phyloP scores from a whole-genome alignment of 352 stramenopile species.

The Pythium dissimile region DNA sequence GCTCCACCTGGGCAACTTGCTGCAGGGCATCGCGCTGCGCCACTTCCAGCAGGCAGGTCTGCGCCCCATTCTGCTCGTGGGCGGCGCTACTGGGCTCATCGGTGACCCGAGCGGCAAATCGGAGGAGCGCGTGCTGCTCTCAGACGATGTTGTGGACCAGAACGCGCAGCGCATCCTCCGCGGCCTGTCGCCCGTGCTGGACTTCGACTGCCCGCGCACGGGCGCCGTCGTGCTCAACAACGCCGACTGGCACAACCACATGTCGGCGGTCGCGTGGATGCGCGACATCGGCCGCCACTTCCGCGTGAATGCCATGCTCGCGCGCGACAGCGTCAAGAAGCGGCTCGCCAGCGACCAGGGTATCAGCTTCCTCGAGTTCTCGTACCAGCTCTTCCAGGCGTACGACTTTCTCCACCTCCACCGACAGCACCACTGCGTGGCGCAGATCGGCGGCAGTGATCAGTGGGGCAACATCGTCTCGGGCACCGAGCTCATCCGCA shows the following conservation, averaged over 20 bases:
- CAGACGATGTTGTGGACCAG: conserved; percentile 88
- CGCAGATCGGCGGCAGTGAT: conserved; percentile 98
- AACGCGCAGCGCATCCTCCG: conserved; percentile 90
- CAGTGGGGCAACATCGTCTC: conserved; percentile 99
- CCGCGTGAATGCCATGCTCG: conserved; percentile 98
- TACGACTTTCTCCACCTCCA: conserved; percentile 99
- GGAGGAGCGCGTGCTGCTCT: conserved; percentile 94
- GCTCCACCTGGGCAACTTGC: conserved; percentile 89
- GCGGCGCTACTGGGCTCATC: conserved; percentile 91
- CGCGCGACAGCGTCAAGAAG: conserved; percentile 97
- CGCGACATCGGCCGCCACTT: conserved; percentile 96
- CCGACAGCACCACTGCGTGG: conserved; percentile 84
- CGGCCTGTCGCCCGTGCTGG: conserved; percentile 93
- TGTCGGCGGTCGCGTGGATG: conserved; percentile 97
- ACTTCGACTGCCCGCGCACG: conserved; percentile 87
- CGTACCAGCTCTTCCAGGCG: conserved; percentile 98
- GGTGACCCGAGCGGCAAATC: conserved; percentile 98
- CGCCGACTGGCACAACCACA: conserved; percentile 93
- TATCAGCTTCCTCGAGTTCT: conserved; percentile 99
- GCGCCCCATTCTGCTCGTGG: conserved; percentile 89
- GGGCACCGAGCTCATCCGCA: conserved; percentile 95
- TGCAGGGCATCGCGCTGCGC: conserved; percentile 82
- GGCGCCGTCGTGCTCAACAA: conserved; percentile 98
- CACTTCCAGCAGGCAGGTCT: conserved; percentile 85
- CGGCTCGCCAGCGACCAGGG: conserved; percentile 92